phyloP scores from a whole-genome alignment of 2,329 filamentous ascomycete genomes.

The Phialemoniopsis sp. region DNA sequence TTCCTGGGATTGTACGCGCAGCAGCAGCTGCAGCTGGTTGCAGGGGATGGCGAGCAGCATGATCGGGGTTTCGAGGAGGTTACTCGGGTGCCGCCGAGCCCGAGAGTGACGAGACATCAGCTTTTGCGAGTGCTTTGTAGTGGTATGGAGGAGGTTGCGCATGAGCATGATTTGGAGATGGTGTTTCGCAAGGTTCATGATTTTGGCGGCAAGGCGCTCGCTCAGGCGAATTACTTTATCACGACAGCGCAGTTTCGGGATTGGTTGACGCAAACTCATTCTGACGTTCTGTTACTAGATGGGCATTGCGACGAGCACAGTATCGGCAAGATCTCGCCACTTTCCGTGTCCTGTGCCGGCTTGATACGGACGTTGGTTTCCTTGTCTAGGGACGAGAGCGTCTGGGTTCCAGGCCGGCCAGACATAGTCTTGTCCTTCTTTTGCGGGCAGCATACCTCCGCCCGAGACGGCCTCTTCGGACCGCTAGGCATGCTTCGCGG shows the following conservation, averaged over 20 bases:
- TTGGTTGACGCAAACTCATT: no score
- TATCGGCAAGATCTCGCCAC: not conserved
- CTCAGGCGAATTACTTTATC: not conserved
- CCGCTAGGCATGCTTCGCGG: conserved; percentile 5
- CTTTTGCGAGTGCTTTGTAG: no score
- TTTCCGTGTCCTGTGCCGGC: conserved; percentile 1
- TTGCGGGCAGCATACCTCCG: conserved; percentile 3
- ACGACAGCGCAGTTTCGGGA: not conserved
- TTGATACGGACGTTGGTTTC: not conserved
- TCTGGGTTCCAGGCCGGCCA: no score
- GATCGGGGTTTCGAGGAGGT: no score
- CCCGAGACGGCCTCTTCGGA: not conserved
- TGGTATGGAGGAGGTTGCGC: no score
- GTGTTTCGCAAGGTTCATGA: not conserved
- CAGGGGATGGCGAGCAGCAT: no score
- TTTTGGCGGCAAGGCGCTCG: conserved; percentile 1
- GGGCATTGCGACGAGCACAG: conserved; percentile 1
- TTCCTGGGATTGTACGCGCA: no score
- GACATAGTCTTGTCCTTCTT: conserved; percentile 4
- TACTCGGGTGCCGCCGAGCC: no score
- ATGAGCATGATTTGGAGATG: not conserved
- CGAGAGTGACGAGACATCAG: no score
- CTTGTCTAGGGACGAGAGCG: no score
- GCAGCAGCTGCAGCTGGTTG: no score
- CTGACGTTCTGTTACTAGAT: conserved; percentile 5